Evolutionary conservation across 164 flowering plant species (phyloP).

Genomic region (Chloranthus sessilifolius): DNA sequence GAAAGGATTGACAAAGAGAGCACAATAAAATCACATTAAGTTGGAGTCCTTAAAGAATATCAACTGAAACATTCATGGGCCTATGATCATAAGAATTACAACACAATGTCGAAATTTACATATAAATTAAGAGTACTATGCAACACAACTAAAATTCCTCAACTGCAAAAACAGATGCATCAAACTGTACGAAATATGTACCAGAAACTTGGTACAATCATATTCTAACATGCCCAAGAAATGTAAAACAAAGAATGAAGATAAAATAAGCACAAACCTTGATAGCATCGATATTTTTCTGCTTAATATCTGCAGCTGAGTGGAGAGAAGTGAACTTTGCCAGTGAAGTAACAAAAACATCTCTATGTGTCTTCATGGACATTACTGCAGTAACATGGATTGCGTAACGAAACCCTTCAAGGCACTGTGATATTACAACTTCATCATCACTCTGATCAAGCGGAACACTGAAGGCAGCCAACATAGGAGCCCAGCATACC

Average conservation of each 20-base stretch:
- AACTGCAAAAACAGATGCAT: too few relatives aligned
- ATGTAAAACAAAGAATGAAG: not conserved
- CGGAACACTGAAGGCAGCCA: constrained; percentile 99
- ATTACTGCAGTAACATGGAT: constrained; percentile 96
- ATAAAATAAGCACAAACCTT: constrained; percentile 42
- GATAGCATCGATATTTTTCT: constrained; percentile 91
- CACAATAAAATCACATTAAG: too few relatives aligned
- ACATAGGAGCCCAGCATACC: constrained; percentile 99
- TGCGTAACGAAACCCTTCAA: constrained; percentile 85
- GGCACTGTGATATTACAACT: constrained; percentile 64
- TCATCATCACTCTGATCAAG: constrained; percentile 98
- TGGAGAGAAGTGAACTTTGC: constrained; percentile 98
- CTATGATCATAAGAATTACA: too few relatives aligned
- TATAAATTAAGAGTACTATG: too few relatives aligned
- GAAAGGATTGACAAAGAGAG: not conserved
- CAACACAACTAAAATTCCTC: too few relatives aligned
- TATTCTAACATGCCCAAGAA: too few relatives aligned
- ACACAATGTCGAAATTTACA: too few relatives aligned
- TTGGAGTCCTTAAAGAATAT: too few relatives aligned
- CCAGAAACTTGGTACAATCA: too few relatives aligned
- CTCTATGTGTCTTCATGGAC: constrained; percentile 99
- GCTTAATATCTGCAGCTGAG: constrained; percentile 97
- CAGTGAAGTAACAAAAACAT: constrained; percentile 96
- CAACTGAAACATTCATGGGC: too few relatives aligned
- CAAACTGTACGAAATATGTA: too few relatives aligned